These are phyloP conservation scores for Nitzschia sp. DNA, from an alignment of 108 stramenopile species.

Conservation along the genomic window DNA sequence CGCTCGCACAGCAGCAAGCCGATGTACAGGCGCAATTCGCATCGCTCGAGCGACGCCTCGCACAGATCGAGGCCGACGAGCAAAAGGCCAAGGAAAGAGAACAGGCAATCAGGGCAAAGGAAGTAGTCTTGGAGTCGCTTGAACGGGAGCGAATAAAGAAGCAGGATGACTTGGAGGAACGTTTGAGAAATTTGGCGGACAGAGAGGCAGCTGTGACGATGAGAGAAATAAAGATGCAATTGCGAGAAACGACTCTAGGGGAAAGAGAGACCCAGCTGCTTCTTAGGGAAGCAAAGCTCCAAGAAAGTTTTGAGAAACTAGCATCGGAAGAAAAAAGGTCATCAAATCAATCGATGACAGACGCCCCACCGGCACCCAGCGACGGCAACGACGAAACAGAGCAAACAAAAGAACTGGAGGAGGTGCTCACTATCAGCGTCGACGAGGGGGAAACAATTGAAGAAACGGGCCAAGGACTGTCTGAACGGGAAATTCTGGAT, in stretches of 20 bases:
- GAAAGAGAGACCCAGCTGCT: not conserved
- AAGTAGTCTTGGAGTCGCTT: not conserved
- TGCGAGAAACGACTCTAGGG: not conserved
- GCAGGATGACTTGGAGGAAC: not conserved
- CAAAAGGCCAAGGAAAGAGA: not conserved
- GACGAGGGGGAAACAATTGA: conserved; percentile 1
- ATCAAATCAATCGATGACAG: no score
- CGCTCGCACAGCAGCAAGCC: not conserved
- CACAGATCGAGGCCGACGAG: not conserved
- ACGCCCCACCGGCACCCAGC: not conserved
- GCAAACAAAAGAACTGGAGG: not conserved
- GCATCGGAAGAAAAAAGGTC: not conserved
- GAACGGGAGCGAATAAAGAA: not conserved
- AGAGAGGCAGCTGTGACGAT: not conserved
- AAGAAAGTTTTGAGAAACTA: not conserved
- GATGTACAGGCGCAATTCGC: not conserved
- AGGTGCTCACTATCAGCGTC: not conserved
- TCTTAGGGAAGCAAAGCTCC: not conserved
- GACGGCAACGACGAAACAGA: not conserved
- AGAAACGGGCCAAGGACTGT: not conserved
- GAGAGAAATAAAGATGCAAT: not conserved
- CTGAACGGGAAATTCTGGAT: not conserved
- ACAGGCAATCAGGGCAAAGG: not conserved
- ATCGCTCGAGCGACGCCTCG: not conserved
- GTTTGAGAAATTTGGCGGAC: not conserved